Conservation (phyloP, 2,329 filamentous ascomycete species). For the Alternaria postmessia region DNA sequence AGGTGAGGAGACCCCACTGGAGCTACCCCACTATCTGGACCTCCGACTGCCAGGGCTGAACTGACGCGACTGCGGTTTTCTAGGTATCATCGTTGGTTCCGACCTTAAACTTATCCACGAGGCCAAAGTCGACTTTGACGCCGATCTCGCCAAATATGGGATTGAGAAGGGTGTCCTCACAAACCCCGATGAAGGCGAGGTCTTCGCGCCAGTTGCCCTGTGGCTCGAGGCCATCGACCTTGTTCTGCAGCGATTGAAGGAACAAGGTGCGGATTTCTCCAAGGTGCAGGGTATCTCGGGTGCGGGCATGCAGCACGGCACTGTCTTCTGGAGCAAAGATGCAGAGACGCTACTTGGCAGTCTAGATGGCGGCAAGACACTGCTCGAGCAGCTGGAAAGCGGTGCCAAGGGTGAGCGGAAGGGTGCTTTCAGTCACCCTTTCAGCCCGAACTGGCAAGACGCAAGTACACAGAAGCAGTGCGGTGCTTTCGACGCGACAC, state of each 20-base stretch:
- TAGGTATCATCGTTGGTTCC: conserved; percentile 84
- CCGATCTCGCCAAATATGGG: conserved; percentile 73
- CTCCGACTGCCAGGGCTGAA: conserved; percentile 1
- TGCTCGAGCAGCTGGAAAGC: conserved; percentile 74
- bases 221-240: conserved; percentile 94
- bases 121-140: conserved; percentile 95
- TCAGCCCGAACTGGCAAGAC: conserved; percentile 97
- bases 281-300: conserved; percentile 84
- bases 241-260: conserved; percentile 76
- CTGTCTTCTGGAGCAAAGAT: conserved; percentile 85
- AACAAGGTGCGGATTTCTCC: conserved; percentile 74
- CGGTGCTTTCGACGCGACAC: conserved; percentile 79
- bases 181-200: conserved; percentile 83
- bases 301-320: conserved; percentile 96
- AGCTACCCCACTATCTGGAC: conserved; percentile 41
- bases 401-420: conserved; percentile 50
- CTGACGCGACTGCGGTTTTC: conserved; percentile 23
- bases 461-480: conserved; percentile 93
- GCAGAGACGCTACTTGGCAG: conserved; percentile 70
- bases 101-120: conserved; percentile 81
- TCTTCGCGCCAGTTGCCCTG: conserved; percentile 90
- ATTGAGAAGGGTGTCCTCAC: conserved; percentile 88
- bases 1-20: conserved; percentile 60
- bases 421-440: conserved; percentile 80
- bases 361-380: conserved; percentile 66